A percentile compares a stretch with the other conserved stretches of the same genome.
Evolutionary conservation across 2,329 filamentous ascomycete species (phyloP).

Genomic region (Phialophora verrucosa): DNA sequence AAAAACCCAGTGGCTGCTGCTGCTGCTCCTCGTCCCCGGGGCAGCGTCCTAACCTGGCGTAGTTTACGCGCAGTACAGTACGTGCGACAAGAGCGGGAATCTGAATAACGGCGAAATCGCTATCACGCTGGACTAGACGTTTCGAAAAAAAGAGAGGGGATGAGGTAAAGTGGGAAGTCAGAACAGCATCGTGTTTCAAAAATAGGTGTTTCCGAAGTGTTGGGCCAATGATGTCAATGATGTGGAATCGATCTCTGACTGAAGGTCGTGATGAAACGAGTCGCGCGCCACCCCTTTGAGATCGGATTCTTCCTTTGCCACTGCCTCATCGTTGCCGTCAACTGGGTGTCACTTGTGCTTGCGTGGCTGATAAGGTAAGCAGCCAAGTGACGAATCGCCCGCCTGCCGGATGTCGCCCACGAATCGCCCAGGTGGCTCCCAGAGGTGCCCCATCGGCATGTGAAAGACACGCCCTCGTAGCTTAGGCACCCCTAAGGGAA

Average conservation of each 20-base stretch:
- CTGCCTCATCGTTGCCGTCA: background rate
- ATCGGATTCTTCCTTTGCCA: background rate
- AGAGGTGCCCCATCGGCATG: background rate
- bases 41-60: background rate
- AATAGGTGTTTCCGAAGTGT: slow-evolving; percentile 8
- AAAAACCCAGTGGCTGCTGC: background rate
- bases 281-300: slow-evolving; percentile 5
- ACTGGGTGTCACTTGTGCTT: background rate
- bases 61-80: slow-evolving; percentile 11
- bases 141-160: background rate
- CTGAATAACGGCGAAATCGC: slow-evolving; percentile 2
- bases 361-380: slow-evolving; percentile 1
- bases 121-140: background rate
- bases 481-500: background rate
- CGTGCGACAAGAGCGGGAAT: slow-evolving; percentile 10
- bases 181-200: slow-evolving; percentile 13
- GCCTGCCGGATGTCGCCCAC: background rate
- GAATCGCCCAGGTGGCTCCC: background rate
- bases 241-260: slow-evolving; percentile 13
- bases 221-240: slow-evolving; percentile 17
- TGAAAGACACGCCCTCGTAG: background rate
- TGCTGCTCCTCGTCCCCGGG: background rate
- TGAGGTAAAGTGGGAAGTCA: background rate
- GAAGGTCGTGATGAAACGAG: slow-evolving; percentile 13
- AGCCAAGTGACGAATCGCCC: background rate